Base-by-base conservation (phyloP, 495 filamentous ascomycete genomes). In the Hyphodiscus hymeniophilus region DNA sequence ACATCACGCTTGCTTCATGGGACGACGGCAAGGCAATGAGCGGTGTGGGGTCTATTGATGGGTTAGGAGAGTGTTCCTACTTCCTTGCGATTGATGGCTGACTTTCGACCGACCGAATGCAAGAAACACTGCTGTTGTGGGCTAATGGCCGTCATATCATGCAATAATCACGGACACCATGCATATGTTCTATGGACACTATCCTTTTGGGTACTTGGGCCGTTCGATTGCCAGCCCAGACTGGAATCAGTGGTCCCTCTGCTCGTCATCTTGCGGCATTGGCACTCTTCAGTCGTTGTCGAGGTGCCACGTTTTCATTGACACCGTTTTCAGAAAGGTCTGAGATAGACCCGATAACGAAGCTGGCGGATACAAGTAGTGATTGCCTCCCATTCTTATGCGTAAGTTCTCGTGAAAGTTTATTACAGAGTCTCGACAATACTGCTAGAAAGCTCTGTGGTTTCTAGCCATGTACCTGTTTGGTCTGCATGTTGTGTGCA, bases 131-230 rank as follows among this genome's bases (percentile, higher is more conserved):
- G 58, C 58, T 60, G 52, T 55, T 48, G 42, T 42, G 24, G 45
- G 31, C 51, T 59, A n/a, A n/a, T n/a, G n/a, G n/a, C n/a, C n/a
- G n/a, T n/a, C n/a, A n/a, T n/a, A n/a, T n/a, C n/a, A n/a, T n/a
- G n/a, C n/a, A n/a, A n/a, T n/a, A n/a, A 56, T 56, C 59, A 59
- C 58, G 55, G 51, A 54, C 56, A 39, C 34, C 35, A 41, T 50
- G 48, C 11, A 42, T 23, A 28, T n/a, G n/a, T n/a, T n/a, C n/a
- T n/a, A n/a, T 43, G 42, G 46, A 54, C 36, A 7, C 44, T 15
- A 17, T 17, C 15, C n/a, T 16, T 44, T 39, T 21, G 38, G 28
- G 23, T n/a, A n/a, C n/a, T n/a, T n/a, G n/a, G n/a, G n/a, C n/a
- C n/a, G n/a, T n/a, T n/a, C n/a, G n/a, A n/a, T n/a, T n/a, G n/a